phyloP scores from a whole-genome alignment of 2,329 filamentous ascomycete species.

The Zymoseptoria brevis region DNA sequence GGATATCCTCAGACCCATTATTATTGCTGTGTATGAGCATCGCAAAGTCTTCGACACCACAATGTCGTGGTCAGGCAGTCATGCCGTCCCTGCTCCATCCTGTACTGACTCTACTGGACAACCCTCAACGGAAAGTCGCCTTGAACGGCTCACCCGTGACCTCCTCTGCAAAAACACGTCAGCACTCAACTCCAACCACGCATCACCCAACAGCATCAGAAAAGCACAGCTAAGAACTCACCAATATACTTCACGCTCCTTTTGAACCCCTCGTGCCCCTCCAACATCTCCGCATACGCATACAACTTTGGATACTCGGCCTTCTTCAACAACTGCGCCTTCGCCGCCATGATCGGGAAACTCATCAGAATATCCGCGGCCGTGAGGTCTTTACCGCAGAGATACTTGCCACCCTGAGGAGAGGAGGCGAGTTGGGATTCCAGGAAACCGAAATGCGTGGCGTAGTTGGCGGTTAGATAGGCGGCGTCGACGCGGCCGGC shows the following conservation, averaged over 20 bases:
- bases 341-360: conserved; percentile 43
- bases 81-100: too few species aligned
- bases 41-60: too few species aligned
- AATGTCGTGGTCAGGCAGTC: too few species aligned
- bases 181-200: too few species aligned
- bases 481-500: conserved; percentile 39
- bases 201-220: too few species aligned
- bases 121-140: not conserved
- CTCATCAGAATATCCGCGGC: conserved; percentile 47
- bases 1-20: too few species aligned
- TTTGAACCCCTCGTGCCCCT: conserved; percentile 40
- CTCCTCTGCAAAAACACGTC: conserved; percentile 27
- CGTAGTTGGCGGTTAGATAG: conserved; percentile 42
- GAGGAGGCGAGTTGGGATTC: conserved; percentile 42
- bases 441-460: conserved; percentile 44
- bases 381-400: conserved; percentile 43
- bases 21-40: too few species aligned
- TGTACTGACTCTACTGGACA: not conserved
- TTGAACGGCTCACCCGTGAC: conserved; percentile 26
- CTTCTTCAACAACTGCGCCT: conserved; percentile 30
- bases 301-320: conserved; percentile 41
- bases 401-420: conserved; percentile 42
- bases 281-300: conserved; percentile 39
- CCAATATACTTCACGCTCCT: conserved; percentile 40
- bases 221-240: too few species aligned